Base-by-base conservation (phyloP, 129 eudicot species). In the Centaurea solstitialis region DNA sequence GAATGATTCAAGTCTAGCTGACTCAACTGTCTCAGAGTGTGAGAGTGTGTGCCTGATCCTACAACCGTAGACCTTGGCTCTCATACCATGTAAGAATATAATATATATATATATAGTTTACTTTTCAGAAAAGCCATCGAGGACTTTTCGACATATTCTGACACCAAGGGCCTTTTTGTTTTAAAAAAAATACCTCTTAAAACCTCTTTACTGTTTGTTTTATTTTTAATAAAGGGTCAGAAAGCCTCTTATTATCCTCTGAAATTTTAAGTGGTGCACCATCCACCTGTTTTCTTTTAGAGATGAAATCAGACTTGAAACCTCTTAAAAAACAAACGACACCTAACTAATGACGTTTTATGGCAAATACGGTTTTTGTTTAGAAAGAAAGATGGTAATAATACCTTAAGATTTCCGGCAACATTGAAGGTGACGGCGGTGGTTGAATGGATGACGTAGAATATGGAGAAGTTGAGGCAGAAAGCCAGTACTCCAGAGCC, bases 371-470 rank as follows among this genome's bases (percentile, higher is more conserved):
- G 12, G 70, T 57, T 57, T 40, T 77, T 10, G 18, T 67, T 40
- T 61, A n/a, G 50, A 28, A 38, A 38, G 12, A 24, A 59, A 80
- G 40, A 81, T 23, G 73, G 41, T 21, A 70, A 74, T 35, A 33
- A 68, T 76, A 94, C 98, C 97, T 94, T 94, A 69, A 94, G 96
- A 85, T 94, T 94, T 82, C 98, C 98, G 23, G 98, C 98, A 83
- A 94, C 98, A 68, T 94, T 94, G 87, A 94, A 94, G 3, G 98
- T 94, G 84, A 94, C 98, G 0, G 98, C 98, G 13, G 98, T 94
- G 7, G 98, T 94, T 39, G 98, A 94, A 81, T 94, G 98, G 81
- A 94, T 94, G 47, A 94, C 98, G 50, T 94, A 94, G 59, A 94
- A 94, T 68, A 94, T 94, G 28, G 98, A 94, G 89, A 94, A 94